Evolutionary conservation across 1,284 basidiomycete species (phyloP).

Genomic region (Sanghuangporus weigelae): DNA sequence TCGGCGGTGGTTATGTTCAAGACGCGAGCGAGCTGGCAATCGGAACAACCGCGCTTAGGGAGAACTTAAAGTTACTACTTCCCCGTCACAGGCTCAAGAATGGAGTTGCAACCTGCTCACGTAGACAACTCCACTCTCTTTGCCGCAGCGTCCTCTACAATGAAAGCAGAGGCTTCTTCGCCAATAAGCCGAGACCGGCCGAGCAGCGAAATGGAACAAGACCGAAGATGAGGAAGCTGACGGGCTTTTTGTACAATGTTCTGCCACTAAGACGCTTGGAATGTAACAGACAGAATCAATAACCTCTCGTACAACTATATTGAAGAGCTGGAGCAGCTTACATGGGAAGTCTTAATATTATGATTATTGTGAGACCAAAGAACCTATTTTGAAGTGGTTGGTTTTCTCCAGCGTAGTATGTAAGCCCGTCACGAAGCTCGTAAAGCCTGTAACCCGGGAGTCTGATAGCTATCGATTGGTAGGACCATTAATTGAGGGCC

Average conservation of each 20-base stretch:
- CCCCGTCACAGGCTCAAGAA: not conserved
- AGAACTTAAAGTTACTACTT: not conserved
- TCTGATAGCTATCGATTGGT: not conserved
- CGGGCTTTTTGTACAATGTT: not conserved
- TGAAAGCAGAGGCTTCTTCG: not conserved
- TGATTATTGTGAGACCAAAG: not conserved
- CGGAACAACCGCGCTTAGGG: not conserved
- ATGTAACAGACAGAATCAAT: not conserved
- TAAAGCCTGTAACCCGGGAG: not conserved
- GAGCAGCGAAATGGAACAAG: not conserved
- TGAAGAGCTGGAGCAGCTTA: not conserved
- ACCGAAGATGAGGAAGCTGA: not conserved
- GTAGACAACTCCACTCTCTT: not conserved
- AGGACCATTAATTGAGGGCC: not conserved
- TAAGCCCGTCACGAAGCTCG: not conserved
- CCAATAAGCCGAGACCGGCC: not conserved
- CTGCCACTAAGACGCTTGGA: not conserved
- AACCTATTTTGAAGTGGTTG: not conserved
- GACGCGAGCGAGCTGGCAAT: not conserved
- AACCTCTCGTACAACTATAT: not conserved
- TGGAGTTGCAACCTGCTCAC: not conserved
- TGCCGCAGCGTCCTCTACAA: not conserved
- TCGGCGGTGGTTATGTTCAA: constrained; percentile 19
- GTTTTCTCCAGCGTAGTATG: not conserved
- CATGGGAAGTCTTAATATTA: not conserved